Evolutionary conservation across 768 basidiomycete genomes (phyloP).

Genomic region (Terana coerulea): DNA sequence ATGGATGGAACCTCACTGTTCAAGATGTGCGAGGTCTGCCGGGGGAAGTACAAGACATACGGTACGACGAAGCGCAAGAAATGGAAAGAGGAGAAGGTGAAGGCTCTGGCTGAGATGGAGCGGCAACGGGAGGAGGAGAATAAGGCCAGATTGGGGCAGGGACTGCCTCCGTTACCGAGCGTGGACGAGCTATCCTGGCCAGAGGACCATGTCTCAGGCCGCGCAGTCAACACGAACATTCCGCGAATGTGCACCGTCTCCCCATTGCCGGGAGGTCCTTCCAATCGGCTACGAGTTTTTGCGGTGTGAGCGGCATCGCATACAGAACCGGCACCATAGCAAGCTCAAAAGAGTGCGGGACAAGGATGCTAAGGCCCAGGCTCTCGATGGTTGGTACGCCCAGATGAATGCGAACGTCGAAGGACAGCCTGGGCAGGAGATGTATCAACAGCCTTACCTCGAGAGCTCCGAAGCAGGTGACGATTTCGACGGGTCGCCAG

Average conservation of each 20-base stretch:
- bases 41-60: constrained; percentile 46
- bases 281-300: constrained; percentile 45
- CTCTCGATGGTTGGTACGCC: constrained; percentile 20
- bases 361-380: constrained; percentile 39
- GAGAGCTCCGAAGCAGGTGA: constrained; percentile 1
- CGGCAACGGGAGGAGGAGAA: constrained; percentile 37
- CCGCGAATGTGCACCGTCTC: constrained; percentile 55
- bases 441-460: too few species aligned
- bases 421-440: not conserved
- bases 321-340: constrained; percentile 53
- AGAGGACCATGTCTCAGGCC: not conserved
- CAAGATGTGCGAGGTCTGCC: constrained; percentile 33
- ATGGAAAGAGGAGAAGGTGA: constrained; percentile 44
- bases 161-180: constrained; percentile 22
- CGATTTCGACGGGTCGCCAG: not conserved
- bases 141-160: constrained; percentile 29
- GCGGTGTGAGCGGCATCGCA: constrained; percentile 51
- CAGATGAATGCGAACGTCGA: constrained; percentile 7
- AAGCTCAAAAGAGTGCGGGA: constrained; percentile 49
- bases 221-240: not conserved
- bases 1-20: constrained; percentile 34
- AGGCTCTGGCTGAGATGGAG: constrained; percentile 38
- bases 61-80: constrained; percentile 54
- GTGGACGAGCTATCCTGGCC: not conserved
- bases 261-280: constrained; percentile 50